Evolutionary conservation across 176 grass and related monocot genomes (phyloP), one percentile per base, ranked within the genome.

Genomic region (Aegilops speltoides): DNA sequence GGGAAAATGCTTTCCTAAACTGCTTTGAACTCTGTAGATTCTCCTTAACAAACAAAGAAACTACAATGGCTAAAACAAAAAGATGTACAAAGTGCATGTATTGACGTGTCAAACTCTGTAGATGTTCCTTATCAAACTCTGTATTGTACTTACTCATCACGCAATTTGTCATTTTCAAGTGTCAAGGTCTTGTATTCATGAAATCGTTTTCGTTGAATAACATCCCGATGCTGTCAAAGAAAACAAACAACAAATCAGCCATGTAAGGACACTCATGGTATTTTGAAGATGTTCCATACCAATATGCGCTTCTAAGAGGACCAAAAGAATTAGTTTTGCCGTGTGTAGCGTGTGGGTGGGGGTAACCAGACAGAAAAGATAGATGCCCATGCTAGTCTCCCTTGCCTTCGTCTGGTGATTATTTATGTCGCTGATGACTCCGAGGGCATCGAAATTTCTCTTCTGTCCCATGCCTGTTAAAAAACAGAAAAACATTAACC

Each of bases 81-180:
- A 25, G 37, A 85, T 84, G 64, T 81, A 45, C 72, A 79, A 78
- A 76, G 43, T 76, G 43, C 43, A 76, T 25, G 31, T 48, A 63
- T 73, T 85, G 54, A 20, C 43, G 68, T 7, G 52, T 8, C 15
- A 56, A 56, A 56, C 17, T 56, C 52, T 50, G 46, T 54, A 54
- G 50, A 19, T 54, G 50, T 54, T 19, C 50, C 50, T 54, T 54
- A 54, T 54, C 50, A 54, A 54, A 54, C 50, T 59, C 7, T 59
- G 61, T 80, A 83, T 61, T 69, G 15, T 62, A 90, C 95, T 93
- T 87, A 98, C 95, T 98, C 78, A 13, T 81, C 77, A 36, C 15
- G 89, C 68, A 98, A 77, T 77, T 82, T 98, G 60, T 90, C 92
- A 72, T 95, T 98, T 86, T 92, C 89, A 81, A 95, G 61, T 26